Evolutionary conservation across 148 eudicot species (phyloP).

Genomic region (Hydrangea macrophylla): DNA sequence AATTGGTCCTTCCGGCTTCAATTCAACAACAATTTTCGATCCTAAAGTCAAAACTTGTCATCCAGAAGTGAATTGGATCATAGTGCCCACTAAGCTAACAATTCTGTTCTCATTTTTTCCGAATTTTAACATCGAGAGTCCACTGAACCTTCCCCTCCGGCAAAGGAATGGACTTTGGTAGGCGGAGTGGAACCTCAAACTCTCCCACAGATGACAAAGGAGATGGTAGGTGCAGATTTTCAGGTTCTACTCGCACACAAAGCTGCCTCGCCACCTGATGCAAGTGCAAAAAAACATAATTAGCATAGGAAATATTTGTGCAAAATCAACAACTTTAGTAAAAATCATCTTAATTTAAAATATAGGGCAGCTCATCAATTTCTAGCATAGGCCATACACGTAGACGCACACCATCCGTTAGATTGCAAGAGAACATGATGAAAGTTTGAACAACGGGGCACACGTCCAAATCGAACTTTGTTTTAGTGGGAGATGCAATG

Average conservation of each 20-base stretch:
- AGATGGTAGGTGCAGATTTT: conserved; percentile 63
- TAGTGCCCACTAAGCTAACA: background rate
- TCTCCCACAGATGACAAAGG: conserved; percentile 68
- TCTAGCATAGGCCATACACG: too few species aligned
- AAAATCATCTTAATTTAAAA: background rate
- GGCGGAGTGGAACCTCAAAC: conserved; percentile 66
- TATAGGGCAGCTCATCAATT: conserved; percentile 6
- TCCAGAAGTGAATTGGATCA: background rate
- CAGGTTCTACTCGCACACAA: conserved; percentile 50
- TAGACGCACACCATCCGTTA: background rate
- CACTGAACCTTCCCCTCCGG: conserved; percentile 71
- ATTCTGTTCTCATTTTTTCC: conserved; percentile 36
- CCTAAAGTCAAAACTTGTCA: background rate
- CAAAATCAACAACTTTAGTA: background rate
- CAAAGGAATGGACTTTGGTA: conserved; percentile 76
- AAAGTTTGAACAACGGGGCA: too few species aligned
- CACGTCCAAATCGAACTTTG: too few species aligned
- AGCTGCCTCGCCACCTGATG: conserved; percentile 81
- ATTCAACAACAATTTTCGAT: background rate
- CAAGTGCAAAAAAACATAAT: background rate
- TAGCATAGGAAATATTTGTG: background rate
- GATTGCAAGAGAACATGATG: background rate
- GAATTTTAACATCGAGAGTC: conserved; percentile 70
- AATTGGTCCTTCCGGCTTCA: background rate
- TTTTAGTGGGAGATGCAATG: too few species aligned